Evolutionary conservation across 306 rosid species (phyloP).

Genomic region (Quillaja saponaria): DNA sequence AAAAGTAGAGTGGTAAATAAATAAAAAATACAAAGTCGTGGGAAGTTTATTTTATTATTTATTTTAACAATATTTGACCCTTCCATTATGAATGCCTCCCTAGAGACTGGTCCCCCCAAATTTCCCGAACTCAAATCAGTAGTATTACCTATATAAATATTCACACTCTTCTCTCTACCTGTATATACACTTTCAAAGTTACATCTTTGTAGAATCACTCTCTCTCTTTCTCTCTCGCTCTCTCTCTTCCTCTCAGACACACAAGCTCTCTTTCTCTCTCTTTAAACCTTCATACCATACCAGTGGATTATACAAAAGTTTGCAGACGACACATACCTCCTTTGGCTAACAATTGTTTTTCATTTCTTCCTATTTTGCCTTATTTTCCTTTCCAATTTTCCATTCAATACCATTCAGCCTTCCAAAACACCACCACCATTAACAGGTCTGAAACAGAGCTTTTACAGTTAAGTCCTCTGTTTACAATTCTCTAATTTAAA

Average conservation of each 20-base stretch:
- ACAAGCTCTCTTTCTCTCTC: not conserved
- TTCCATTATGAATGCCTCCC: no score
- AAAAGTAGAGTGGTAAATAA: no score
- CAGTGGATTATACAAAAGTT: constrained; percentile 14
- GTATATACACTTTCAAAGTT: no score
- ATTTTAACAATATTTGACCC: no score
- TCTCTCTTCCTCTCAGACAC: not conserved
- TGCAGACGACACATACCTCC: constrained; percentile 31
- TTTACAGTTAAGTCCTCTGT: not conserved
- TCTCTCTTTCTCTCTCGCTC: not conserved
- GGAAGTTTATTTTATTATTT: no score
- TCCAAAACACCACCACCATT: constrained; percentile 1
- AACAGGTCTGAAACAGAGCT: not conserved
- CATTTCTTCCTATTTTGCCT: constrained; percentile 46
- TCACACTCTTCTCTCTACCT: no score
- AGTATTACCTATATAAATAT: no score
- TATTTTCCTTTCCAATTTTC: constrained; percentile 20
- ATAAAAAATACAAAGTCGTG: no score
- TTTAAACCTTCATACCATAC: constrained; percentile 18
- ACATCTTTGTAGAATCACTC: not conserved
- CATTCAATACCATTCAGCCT: constrained; percentile 32
- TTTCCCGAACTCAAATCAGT: no score
- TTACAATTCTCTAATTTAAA: no score
- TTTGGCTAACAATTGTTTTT: constrained; percentile 61
- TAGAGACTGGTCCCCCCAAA: no score